Evolutionary conservation across 1,139 yeast species (phyloP).

Genomic region (Hemisphaericaspora xylanilytica): DNA sequence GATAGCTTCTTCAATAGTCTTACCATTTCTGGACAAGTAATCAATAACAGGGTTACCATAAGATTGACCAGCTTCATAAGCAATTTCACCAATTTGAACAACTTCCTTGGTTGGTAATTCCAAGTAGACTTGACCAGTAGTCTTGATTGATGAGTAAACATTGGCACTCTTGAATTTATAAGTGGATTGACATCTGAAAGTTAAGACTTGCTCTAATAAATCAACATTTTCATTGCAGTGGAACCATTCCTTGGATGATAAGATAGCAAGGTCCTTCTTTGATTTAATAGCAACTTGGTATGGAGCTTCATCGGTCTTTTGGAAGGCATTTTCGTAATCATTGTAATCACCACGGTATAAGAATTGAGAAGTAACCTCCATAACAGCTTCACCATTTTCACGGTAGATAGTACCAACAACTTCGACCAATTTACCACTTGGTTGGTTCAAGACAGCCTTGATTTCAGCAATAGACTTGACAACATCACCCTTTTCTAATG

Average conservation of each 20-base stretch:
- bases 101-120: slow-evolving; percentile 94
- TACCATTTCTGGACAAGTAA: slow-evolving; percentile 87
- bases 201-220: slow-evolving; percentile 73
- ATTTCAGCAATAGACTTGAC: slow-evolving; percentile 82
- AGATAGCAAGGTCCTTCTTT: slow-evolving; percentile 88
- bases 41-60: slow-evolving; percentile 98
- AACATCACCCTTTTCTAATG: slow-evolving; percentile 83
- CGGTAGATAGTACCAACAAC: slow-evolving; percentile 88
- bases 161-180: slow-evolving; percentile 76
- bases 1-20: slow-evolving; percentile 91
- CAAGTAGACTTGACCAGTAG: slow-evolving; percentile 80
- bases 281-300: slow-evolving; percentile 71
- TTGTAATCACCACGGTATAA: slow-evolving; percentile 90
- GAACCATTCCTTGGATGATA: slow-evolving; percentile 98
- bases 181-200: slow-evolving; percentile 86
- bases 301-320: slow-evolving; percentile 83
- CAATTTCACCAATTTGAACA: slow-evolving; percentile 81
- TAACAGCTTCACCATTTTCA: slow-evolving; percentile 64
- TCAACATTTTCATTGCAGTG: slow-evolving; percentile 71
- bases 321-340: slow-evolving; percentile 91
- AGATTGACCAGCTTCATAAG: slow-evolving; percentile 88
- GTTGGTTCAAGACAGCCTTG: slow-evolving; percentile 84
- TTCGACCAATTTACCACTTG: slow-evolving; percentile 93
- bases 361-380: slow-evolving; percentile 95
- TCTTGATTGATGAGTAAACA: slow-evolving; percentile 75